phyloP scores from a whole-genome alignment of 2,329 filamentous ascomycete species.

The Cordyceps pruinosa region DNA sequence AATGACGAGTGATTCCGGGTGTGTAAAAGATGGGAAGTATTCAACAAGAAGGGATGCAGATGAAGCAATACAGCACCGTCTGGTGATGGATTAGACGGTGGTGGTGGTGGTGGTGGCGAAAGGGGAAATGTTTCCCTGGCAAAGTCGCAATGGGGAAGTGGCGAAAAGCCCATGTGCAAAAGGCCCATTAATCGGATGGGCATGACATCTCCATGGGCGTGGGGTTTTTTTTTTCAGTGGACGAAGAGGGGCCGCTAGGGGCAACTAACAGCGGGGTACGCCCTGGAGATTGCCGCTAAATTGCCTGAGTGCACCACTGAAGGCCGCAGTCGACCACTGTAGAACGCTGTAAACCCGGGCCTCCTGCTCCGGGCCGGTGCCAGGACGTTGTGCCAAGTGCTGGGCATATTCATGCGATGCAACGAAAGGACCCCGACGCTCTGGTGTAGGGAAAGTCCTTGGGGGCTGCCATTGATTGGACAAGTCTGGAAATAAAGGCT shows the following conservation, averaged over 20 bases:
- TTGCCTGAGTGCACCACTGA: not conserved
- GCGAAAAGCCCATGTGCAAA: not conserved
- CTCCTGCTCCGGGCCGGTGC: not conserved
- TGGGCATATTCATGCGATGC: too few relatives aligned
- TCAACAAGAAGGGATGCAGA: not conserved
- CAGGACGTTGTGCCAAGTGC: not conserved
- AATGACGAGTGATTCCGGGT: not conserved
- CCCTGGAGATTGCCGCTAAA: not conserved
- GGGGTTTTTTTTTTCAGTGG: not conserved
- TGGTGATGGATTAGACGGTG: not conserved
- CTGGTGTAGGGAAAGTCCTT: too few relatives aligned
- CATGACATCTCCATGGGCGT: not conserved
- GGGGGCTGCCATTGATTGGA: too few relatives aligned
- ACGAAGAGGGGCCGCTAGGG: not conserved
- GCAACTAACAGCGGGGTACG: conserved; percentile 1
- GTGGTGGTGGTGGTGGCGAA: not conserved
- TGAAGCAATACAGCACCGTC: not conserved
- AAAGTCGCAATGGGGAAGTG: conserved; percentile 2
- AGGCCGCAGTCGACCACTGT: not conserved
- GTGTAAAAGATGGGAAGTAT: not conserved
- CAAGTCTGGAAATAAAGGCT: too few relatives aligned
- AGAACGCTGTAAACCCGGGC: not conserved
- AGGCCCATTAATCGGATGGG: not conserved
- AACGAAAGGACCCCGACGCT: too few relatives aligned
- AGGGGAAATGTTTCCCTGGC: not conserved